Percentiles rank a stretch among this genome's conserved stretches.
These are phyloP conservation scores for Neoascochyta sp. DNA, from an alignment of 2,329 filamentous ascomycete genomes.

Conservation along the genomic window DNA sequence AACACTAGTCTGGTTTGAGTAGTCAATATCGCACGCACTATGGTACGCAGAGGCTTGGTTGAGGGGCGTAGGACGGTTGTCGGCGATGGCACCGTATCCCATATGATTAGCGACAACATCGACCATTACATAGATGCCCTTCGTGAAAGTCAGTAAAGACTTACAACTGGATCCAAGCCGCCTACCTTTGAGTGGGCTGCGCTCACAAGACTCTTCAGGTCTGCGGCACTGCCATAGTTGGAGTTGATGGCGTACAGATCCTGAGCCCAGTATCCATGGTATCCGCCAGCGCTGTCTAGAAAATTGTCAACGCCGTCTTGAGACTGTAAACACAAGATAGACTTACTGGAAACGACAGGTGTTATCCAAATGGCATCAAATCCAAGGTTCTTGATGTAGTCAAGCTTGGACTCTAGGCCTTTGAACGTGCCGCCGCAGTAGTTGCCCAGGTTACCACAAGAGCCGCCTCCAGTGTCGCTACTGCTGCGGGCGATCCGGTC, in stretches of 20 bases:
- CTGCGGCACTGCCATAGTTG: conserved; percentile 48
- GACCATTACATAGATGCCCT: conserved; percentile 49
- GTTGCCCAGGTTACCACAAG: conserved; percentile 29
- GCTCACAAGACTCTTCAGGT: conserved; percentile 46
- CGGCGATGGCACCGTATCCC: conserved; percentile 25
- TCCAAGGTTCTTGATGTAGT: conserved; percentile 51
- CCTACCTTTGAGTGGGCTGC: conserved; percentile 48
- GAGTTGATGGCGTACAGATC: conserved; percentile 49
- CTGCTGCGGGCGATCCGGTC: conserved; percentile 36
- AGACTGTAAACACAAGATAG: not conserved
- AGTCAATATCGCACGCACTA: conserved; percentile 26
- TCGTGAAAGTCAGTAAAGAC: conserved; percentile 2
- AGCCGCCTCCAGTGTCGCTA: conserved; percentile 28
- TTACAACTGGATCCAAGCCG: too few relatives aligned
- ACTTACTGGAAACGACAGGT: conserved; percentile 31
- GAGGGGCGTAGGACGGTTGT: conserved; percentile 26
- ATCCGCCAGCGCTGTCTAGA: conserved; percentile 43
- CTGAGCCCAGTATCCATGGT: conserved; percentile 51
- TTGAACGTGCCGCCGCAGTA: conserved; percentile 54
- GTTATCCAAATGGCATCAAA: conserved; percentile 52
- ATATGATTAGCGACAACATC: conserved; percentile 52
- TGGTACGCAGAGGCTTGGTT: conserved; percentile 29
- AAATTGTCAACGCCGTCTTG: conserved; percentile 1
- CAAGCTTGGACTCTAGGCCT: conserved; percentile 47
- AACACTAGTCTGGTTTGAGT: conserved; percentile 28